phyloP scores from a whole-genome alignment of 352 stramenopile genomes.

The Sclerospora graminicola region DNA sequence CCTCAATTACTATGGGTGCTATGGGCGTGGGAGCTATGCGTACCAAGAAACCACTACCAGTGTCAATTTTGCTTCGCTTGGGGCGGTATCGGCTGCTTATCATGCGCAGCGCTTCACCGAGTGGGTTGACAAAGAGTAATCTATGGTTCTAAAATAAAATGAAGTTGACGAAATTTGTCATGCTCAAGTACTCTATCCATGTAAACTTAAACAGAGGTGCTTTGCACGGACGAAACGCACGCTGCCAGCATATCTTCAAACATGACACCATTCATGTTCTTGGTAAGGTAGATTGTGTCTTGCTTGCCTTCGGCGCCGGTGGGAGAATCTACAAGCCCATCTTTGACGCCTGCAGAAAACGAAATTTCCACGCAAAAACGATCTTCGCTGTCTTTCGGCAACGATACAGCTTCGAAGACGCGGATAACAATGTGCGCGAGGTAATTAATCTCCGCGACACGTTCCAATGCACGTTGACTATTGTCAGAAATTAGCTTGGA shows the following conservation, averaged over 20 bases:
- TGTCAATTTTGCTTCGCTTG: constrained; percentile 64
- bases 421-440: constrained; percentile 98
- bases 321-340: constrained; percentile 15
- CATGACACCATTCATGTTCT: constrained; percentile 81
- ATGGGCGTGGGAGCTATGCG: constrained; percentile 78
- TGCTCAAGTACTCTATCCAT: constrained; percentile 15
- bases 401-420: constrained; percentile 93
- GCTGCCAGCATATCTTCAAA: constrained; percentile 84
- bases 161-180: too few relatives aligned
- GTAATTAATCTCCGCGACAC: constrained; percentile 95
- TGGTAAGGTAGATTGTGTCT: constrained; percentile 76
- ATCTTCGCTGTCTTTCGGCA: constrained; percentile 74
- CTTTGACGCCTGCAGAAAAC: constrained; percentile 66
- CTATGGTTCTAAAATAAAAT: not conserved
- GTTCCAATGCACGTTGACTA: constrained; percentile 63
- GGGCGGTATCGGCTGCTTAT: constrained; percentile 71
- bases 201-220: constrained; percentile 5
- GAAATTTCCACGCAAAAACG: constrained; percentile 82
- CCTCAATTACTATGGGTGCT: constrained; percentile 73
- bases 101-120: constrained; percentile 72
- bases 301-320: constrained; percentile 26
- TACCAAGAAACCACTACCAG: constrained; percentile 60
- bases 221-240: constrained; percentile 72
- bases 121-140: constrained; percentile 80
- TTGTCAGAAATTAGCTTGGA: constrained; percentile 74